Evolutionary conservation across 2,329 filamentous ascomycete genomes (phyloP), one percentile per base, ranked within the genome.

Genomic region (Rachicladosporium sp.): DNA sequence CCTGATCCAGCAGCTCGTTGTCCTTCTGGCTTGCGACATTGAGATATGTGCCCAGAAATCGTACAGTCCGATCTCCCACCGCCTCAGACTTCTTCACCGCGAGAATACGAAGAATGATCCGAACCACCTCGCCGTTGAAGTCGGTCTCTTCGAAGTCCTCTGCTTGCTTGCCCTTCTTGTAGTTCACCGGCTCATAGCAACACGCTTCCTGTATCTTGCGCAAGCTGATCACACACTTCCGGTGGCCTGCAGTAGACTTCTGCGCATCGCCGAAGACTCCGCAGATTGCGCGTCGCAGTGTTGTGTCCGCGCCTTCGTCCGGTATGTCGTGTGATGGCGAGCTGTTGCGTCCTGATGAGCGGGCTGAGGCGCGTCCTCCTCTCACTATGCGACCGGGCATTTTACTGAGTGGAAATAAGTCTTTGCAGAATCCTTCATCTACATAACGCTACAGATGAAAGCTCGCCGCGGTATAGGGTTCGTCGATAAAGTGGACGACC

Each of bases 121-220:
- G 74, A 41, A 79, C 73, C 42, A 96, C 78, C 59, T 98, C 89
- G 21, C 70, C 66, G 53, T 91, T 93, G 66, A 98, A 96, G 42
- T 91, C 80, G 36, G 80, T 74, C 59, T 93, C 87, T 33, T 85
- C 79, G 46, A 88, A 83, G 8, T 86, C 80, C 48, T 78, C 73
- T 8, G 68, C 62, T 3, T 55, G 65, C 50, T 62, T 70, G 51
- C 53, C 59, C 53, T 73, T 74, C 46, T 70, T 74, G 19, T 64
- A 63, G 15, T 61, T 61, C 30, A 62, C 60, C 1, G 65, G 63
- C 44, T 78, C 73, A 37, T 73, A 75, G 46, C 70, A 74, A 64
- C 86, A 94, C 30, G 80, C 71, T 58, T 95, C 89, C 54, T 96
- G 89, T 33, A 94, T 74, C 62, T 94, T 95, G 47, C 89, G 78